A percentile compares a stretch with the other conserved stretches of the same genome.
phyloP scores from a whole-genome alignment of 139 green algal species.

The Nannochloris sp. region DNA sequence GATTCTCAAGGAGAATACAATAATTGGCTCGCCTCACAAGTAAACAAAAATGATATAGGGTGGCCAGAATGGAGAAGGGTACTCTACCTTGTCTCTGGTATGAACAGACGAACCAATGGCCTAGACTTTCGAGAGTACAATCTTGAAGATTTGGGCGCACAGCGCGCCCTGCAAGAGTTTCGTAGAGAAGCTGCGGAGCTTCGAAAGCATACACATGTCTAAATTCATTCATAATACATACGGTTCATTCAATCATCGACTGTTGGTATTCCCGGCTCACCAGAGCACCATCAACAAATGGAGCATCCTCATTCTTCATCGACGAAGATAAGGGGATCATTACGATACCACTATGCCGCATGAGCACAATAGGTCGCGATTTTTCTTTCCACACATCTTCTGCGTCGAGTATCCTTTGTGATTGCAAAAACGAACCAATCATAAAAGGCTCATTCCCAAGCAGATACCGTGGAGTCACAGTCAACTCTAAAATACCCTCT shows the following conservation, averaged over 20 bases:
- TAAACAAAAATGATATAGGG: neutral
- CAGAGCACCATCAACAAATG: too few relatives aligned
- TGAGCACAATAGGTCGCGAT: too few relatives aligned
- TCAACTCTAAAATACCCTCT: neutral
- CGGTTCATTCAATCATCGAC: neutral
- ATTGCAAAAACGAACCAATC: too few relatives aligned
- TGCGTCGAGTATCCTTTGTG: too few relatives aligned
- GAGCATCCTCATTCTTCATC: too few relatives aligned
- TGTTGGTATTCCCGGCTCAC: too few relatives aligned
- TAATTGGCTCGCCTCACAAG: constrained; percentile 20
- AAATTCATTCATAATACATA: neutral
- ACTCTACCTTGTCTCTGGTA: constrained; percentile 22
- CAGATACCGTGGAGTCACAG: too few relatives aligned
- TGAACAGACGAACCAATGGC: constrained; percentile 4
- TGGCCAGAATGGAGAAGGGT: constrained; percentile 22
- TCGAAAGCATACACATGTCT: neutral
- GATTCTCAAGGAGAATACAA: constrained; percentile 38
- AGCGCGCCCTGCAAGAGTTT: constrained; percentile 1
- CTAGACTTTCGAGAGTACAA: constrained; percentile 1
- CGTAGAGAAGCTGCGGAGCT: neutral
- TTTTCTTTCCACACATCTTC: too few relatives aligned
- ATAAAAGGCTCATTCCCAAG: too few relatives aligned
- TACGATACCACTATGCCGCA: too few relatives aligned
- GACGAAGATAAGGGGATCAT: too few relatives aligned
- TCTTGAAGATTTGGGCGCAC: constrained; percentile 1